Evolutionary conservation across 2,329 filamentous ascomycete genomes (phyloP).

Genomic region (Penicillium expansum): DNA sequence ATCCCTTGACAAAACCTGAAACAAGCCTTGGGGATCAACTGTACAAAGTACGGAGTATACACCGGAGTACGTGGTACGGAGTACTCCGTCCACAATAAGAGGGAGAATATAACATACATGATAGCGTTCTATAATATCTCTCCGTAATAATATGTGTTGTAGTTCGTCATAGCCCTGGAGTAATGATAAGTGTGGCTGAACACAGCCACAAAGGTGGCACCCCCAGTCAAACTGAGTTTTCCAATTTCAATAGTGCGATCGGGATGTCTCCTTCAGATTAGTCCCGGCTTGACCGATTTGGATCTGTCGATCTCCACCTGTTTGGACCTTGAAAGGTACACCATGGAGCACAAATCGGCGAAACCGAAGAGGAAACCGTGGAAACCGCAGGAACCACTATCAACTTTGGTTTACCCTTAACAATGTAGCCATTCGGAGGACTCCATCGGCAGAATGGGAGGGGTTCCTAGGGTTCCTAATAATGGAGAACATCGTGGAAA

Average conservation of each 20-base stretch:
- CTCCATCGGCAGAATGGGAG: not conserved
- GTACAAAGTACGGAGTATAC: too few relatives aligned
- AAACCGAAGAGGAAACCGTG: too few relatives aligned
- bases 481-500: not conserved
- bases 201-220: not conserved
- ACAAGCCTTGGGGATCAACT: too few relatives aligned
- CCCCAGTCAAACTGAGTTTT: not conserved
- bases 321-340: not conserved
- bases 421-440: not conserved
- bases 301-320: not conserved
- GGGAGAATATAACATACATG: too few relatives aligned
- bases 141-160: too few relatives aligned
- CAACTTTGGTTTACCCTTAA: not conserved
- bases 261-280: constrained; percentile 2
- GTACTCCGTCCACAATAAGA: too few relatives aligned
- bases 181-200: not conserved
- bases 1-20: not conserved
- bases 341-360: not conserved
- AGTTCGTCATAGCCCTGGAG: too few relatives aligned
- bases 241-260: constrained; percentile 17
- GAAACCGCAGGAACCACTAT: not conserved
- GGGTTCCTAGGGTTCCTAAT: not conserved
- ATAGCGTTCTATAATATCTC: too few relatives aligned
- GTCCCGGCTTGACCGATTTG: not conserved
- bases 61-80: too few relatives aligned